Evolutionary conservation across 2,329 filamentous ascomycete species (phyloP).

Genomic region (Didymosphaeria variabile): DNA sequence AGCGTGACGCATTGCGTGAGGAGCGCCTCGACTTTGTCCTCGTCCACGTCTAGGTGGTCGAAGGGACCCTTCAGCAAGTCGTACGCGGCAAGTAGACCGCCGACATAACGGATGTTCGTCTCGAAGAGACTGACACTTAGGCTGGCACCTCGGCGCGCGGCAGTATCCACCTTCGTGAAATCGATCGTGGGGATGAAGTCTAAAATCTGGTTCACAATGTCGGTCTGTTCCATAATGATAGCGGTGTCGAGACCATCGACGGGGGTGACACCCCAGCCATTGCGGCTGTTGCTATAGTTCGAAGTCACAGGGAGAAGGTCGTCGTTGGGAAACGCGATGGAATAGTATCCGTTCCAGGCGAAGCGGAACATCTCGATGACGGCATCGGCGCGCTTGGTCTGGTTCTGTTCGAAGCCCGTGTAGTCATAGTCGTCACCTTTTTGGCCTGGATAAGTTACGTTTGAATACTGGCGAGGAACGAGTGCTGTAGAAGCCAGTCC

Average conservation of each 20-base stretch:
- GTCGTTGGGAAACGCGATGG: slow-evolving; percentile 45
- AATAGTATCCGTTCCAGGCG: slow-evolving; percentile 46
- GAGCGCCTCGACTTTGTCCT: slow-evolving; percentile 62
- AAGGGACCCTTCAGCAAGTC: slow-evolving; percentile 68
- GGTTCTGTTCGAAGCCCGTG: slow-evolving; percentile 25
- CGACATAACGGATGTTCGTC: slow-evolving; percentile 41
- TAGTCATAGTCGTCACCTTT: slow-evolving; percentile 31
- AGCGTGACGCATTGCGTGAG: slow-evolving; percentile 71
- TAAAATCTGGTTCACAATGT: slow-evolving; percentile 63
- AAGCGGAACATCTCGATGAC: slow-evolving; percentile 41
- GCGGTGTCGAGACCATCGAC: slow-evolving; percentile 67
- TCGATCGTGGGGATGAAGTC: slow-evolving; percentile 62
- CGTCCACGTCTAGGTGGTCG: slow-evolving; percentile 55
- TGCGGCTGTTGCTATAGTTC: slow-evolving; percentile 44
- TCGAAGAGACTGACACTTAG: slow-evolving; percentile 50
- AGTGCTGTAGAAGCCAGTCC: slow-evolving; percentile 5
- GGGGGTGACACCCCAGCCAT: slow-evolving; percentile 55
- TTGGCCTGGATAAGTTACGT: slow-evolving; percentile 27
- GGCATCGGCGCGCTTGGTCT: slow-evolving; percentile 26
- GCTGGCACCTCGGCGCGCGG: slow-evolving; percentile 11
- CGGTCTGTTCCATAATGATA: slow-evolving; percentile 66
- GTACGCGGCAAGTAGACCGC: slow-evolving; percentile 36
- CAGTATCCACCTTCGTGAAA: slow-evolving; percentile 53
- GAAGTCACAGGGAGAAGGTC: slow-evolving; percentile 39
- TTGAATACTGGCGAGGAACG: slow-evolving; percentile 15